Conservation (phyloP, 257 asterid species). For the Misopates orontium region DNA sequence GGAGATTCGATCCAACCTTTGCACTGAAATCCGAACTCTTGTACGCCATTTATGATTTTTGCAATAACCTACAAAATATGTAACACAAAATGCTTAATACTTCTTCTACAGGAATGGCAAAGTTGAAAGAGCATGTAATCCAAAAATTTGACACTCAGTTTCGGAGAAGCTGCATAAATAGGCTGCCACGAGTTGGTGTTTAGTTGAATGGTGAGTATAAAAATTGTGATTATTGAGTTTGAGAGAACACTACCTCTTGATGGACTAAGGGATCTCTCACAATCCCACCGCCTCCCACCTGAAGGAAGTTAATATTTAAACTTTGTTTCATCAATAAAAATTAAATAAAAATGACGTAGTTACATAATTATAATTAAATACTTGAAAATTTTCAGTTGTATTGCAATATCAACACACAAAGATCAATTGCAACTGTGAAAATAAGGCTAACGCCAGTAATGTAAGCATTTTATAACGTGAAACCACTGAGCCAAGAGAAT, state of each 20-base stretch:
- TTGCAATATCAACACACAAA: not conserved
- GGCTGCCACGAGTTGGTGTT: too few relatives aligned
- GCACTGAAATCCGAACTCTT: conserved; percentile 70
- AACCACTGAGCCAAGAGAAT: too few relatives aligned
- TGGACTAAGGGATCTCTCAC: conserved; percentile 87
- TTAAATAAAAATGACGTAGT: too few relatives aligned
- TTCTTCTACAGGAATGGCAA: not conserved
- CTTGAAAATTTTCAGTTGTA: not conserved
- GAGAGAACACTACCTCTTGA: conserved; percentile 57
- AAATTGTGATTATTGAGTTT: conserved; percentile 3
- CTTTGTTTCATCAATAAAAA: too few relatives aligned
- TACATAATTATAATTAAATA: too few relatives aligned
- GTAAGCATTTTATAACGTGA: too few relatives aligned
- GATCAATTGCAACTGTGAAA: not conserved
- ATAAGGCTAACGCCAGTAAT: not conserved
- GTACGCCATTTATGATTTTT: conserved; percentile 78
- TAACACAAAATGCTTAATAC: not conserved
- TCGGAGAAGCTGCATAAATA: not conserved
- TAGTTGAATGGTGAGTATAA: not conserved
- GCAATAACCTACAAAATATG: conserved; percentile 56
- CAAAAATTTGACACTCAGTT: not conserved
- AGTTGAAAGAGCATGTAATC: too few relatives aligned
- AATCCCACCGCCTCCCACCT: conserved; percentile 97
- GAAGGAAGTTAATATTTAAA: conserved; percentile 28
- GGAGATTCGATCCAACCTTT: conserved; percentile 96